A percentile compares a stretch with the other conserved stretches of the same genome.
These are phyloP conservation scores for Cylindrotheca closterium DNA, from an alignment of 108 stramenopile genomes.

Conservation along the genomic window DNA sequence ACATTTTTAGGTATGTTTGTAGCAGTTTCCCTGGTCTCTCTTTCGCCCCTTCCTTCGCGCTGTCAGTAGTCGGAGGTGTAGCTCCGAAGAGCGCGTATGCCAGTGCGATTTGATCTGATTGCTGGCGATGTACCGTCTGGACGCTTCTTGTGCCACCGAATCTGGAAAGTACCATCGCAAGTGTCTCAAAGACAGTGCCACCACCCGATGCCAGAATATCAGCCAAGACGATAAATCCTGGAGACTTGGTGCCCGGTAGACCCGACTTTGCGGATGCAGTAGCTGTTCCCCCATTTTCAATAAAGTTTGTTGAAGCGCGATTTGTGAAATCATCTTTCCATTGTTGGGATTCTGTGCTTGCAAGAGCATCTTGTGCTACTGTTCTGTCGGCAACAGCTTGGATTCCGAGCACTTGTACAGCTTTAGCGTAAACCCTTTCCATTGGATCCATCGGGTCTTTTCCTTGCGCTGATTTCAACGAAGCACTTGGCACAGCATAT, in stretches of 20 bases:
- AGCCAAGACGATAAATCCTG: conserved; percentile 35
- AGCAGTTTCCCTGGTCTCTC: conserved; percentile 39
- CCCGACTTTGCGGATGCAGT: background rate
- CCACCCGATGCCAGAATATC: conserved; percentile 44
- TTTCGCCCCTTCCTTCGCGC: conserved; percentile 41
- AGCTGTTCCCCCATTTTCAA: background rate
- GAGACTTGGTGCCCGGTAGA: conserved; percentile 41
- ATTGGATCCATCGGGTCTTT: conserved; percentile 4
- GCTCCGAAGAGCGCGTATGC: conserved; percentile 63
- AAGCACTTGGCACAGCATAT: conserved; percentile 30
- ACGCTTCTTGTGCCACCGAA: conserved; percentile 37
- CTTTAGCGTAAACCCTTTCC: conserved; percentile 10
- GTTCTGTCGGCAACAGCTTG: conserved; percentile 14
- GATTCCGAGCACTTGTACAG: conserved; percentile 23
- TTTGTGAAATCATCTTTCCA: conserved; percentile 26
- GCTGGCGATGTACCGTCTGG: conserved; percentile 27
- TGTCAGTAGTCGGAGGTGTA: conserved; percentile 50
- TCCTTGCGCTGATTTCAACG: conserved; percentile 19
- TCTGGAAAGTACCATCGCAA: conserved; percentile 45
- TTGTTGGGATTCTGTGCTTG: conserved; percentile 6
- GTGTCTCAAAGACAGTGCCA: conserved; percentile 45
- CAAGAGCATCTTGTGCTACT: background rate
- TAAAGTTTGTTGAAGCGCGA: conserved; percentile 1
- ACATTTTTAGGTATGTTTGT: conserved; percentile 40
- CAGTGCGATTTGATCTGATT: conserved; percentile 44